Evolutionary conservation across 306 rosid genomes (phyloP).

Genomic region (Cyamopsis tetragonoloba): DNA sequence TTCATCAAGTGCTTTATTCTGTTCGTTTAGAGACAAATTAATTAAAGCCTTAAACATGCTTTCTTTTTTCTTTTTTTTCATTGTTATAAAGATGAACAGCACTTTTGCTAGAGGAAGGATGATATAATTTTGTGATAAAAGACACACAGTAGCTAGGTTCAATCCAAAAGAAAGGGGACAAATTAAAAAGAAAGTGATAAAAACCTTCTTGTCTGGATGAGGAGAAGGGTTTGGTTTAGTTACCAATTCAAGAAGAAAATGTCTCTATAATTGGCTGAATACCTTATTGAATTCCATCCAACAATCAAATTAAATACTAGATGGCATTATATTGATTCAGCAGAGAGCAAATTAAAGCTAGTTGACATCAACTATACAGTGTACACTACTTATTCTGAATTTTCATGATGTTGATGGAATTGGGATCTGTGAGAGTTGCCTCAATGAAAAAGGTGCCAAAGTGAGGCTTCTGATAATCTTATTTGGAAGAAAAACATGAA

Average conservation of each 20-base stretch:
- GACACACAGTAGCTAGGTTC: slow-evolving; percentile 33
- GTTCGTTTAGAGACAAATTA: slow-evolving; percentile 6
- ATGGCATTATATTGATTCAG: slow-evolving; percentile 10
- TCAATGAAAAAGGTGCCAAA: slow-evolving; percentile 21
- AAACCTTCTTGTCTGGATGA: slow-evolving; percentile 22
- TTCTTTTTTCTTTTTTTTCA: too few relatives aligned
- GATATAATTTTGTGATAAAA: slow-evolving; percentile 24
- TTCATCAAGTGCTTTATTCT: slow-evolving; percentile 15
- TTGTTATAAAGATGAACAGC: slow-evolving; percentile 38
- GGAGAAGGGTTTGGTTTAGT: slow-evolving; percentile 9
- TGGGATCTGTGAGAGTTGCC: slow-evolving; percentile 24
- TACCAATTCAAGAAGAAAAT: slow-evolving; percentile 33
- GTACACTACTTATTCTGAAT: slow-evolving; percentile 24
- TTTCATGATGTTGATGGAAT: slow-evolving; percentile 12
- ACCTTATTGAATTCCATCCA: slow-evolving; percentile 20
- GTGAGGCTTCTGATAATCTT: slow-evolving; percentile 24
- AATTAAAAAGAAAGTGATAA: slow-evolving; percentile 47
- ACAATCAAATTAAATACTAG: not conserved
- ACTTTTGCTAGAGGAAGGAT: slow-evolving; percentile 35
- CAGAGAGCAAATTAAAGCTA: slow-evolving; percentile 23
- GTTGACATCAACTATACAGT: slow-evolving; percentile 13
- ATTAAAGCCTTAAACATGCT: slow-evolving; percentile 28
- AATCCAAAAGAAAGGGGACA: slow-evolving; percentile 63
- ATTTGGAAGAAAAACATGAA: slow-evolving; percentile 24
- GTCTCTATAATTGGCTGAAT: slow-evolving; percentile 26